phyloP scores from a whole-genome alignment of 1,284 basidiomycete species.

The Moniliophthora roreri region DNA sequence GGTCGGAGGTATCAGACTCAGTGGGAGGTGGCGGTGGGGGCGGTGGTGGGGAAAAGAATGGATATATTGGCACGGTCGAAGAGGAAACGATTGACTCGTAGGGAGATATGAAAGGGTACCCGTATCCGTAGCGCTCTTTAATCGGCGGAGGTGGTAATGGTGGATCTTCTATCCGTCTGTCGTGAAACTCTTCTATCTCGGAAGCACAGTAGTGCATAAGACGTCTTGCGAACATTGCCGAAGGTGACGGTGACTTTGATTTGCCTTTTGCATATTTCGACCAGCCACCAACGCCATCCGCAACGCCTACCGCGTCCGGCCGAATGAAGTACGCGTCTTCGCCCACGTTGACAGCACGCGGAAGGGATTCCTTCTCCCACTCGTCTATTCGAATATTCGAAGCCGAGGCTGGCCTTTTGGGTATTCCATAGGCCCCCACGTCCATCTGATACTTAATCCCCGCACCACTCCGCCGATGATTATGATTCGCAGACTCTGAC shows the following conservation, averaged over 20 bases:
- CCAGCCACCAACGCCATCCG: conserved; percentile 91
- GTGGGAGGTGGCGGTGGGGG: conserved; percentile 14
- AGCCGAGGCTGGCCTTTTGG: conserved; percentile 30
- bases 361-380: conserved; percentile 17
- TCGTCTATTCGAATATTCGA: background rate
- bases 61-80: too few relatives aligned
- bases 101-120: background rate
- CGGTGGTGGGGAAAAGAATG: background rate
- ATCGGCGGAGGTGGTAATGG: conserved; percentile 18
- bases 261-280: conserved; percentile 32
- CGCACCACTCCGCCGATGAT: background rate
- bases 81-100: background rate
- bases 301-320: conserved; percentile 83
- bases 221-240: conserved; percentile 80
- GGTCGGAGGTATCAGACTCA: conserved; percentile 20
- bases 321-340: conserved; percentile 87
- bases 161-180: conserved; percentile 8
- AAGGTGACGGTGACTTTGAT: conserved; percentile 26
- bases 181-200: conserved; percentile 33
- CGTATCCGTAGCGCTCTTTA: background rate
- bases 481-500: too few relatives aligned
- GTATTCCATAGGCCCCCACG: conserved; percentile 74
- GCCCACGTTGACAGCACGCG: conserved; percentile 71
- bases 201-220: conserved; percentile 83
- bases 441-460: conserved; percentile 46